Conservation (phyloP, 192 early-diverging fungal genomes). For the Rhizophagus sp. region DNA sequence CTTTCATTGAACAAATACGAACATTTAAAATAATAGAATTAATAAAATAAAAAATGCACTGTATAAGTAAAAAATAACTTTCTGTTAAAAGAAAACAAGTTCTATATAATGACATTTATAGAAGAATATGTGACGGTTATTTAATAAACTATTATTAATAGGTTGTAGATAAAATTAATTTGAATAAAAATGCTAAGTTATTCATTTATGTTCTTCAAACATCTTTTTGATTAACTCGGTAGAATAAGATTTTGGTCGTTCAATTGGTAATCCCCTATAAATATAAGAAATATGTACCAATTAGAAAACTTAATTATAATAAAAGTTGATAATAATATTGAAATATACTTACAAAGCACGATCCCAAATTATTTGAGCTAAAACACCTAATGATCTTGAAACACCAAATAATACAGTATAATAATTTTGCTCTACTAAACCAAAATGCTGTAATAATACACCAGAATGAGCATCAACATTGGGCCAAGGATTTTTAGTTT, state of each 20-base stretch:
- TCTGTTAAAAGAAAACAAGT: too few relatives aligned
- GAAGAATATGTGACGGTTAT: too few relatives aligned
- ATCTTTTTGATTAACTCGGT: slow-evolving; percentile 87
- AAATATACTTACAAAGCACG: slow-evolving; percentile 66
- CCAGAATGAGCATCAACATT: slow-evolving; percentile 99
- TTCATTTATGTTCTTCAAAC: slow-evolving; percentile 58
- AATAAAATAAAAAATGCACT: too few relatives aligned
- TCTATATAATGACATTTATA: too few relatives aligned
- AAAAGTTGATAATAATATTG: not conserved
- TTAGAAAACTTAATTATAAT: not conserved
- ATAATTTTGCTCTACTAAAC: slow-evolving; percentile 96
- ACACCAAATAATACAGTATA: slow-evolving; percentile 99
- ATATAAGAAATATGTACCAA: not conserved
- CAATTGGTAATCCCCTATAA: slow-evolving; percentile 80
- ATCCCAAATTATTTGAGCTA: slow-evolving; percentile 96
- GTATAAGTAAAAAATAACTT: too few relatives aligned
- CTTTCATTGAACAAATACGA: too few relatives aligned
- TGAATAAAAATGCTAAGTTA: not conserved
- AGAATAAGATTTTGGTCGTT: slow-evolving; percentile 89
- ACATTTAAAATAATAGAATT: too few relatives aligned
- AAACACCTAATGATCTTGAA: slow-evolving; percentile 95
- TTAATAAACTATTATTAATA: too few relatives aligned
- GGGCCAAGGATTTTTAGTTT: slow-evolving; percentile 99
- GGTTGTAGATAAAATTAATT: too few relatives aligned
- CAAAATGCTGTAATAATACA: slow-evolving; percentile 95